phyloP scores from a whole-genome alignment of 2,329 filamentous ascomycete species.

The Neoarthrinium moseri region DNA sequence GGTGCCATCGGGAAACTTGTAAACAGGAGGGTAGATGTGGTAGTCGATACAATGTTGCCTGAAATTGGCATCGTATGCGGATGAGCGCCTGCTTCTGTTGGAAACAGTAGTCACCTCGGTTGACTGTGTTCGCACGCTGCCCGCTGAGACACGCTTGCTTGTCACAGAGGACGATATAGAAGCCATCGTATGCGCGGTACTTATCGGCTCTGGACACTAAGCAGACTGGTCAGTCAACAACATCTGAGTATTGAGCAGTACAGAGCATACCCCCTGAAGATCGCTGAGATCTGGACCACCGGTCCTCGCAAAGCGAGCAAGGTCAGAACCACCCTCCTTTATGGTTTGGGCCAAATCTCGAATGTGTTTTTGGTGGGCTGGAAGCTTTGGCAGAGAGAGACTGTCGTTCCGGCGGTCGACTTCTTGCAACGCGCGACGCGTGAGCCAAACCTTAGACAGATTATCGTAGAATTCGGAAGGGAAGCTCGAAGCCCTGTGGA shows the following conservation, averaged over 20 bases:
- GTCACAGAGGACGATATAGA: constrained; percentile 11
- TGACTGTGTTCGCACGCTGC: constrained; percentile 10
- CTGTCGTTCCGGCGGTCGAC: constrained; percentile 12
- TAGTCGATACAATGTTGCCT: constrained; percentile 21
- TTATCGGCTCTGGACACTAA: constrained; percentile 13
- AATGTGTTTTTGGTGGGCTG: not conserved
- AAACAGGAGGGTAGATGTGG: constrained; percentile 16
- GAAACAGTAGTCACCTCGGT: constrained; percentile 10
- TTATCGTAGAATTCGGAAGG: constrained; percentile 26
- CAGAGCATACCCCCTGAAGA: constrained; percentile 26
- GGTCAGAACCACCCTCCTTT: not conserved
- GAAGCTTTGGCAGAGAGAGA: not conserved
- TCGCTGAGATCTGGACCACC: constrained; percentile 32
- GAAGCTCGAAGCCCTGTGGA: constrained; percentile 13
- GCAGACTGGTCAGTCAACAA: constrained; percentile 17
- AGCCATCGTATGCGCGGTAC: constrained; percentile 19
- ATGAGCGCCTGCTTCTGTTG: constrained; percentile 18
- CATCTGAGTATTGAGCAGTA: constrained; percentile 10
- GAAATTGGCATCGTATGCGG: constrained; percentile 25
- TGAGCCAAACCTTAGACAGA: constrained; percentile 24
- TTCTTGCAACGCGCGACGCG: constrained; percentile 23
- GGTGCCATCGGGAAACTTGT: constrained; percentile 2
- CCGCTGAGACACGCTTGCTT: constrained; percentile 10
- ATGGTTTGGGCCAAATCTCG: not conserved
- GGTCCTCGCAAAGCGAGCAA: constrained; percentile 20